phyloP scores from a whole-genome alignment of 2,329 filamentous ascomycete genomes.

The Cladosporium halotolerans region DNA sequence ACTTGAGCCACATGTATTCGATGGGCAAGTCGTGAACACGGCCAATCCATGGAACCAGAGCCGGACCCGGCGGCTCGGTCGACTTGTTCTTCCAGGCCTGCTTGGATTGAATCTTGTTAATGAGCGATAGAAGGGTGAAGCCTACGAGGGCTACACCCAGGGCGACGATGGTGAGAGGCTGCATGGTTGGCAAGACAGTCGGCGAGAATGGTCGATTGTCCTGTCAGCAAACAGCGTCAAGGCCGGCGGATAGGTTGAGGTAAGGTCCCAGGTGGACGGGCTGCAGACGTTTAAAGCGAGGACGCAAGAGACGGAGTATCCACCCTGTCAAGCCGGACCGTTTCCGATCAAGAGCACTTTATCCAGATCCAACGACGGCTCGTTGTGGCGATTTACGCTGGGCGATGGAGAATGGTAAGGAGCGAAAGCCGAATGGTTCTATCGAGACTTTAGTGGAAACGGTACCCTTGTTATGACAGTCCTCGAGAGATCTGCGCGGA shows the following conservation, averaged over 20 bases:
- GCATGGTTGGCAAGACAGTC: constrained; percentile 28
- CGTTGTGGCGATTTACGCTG: constrained; percentile 3
- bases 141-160: constrained; percentile 30
- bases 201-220: neutral
- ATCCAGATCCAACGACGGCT: constrained; percentile 1
- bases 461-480: constrained; percentile 8
- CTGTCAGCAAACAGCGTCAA: constrained; percentile 2
- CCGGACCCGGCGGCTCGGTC: constrained; percentile 36
- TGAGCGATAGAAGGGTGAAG: constrained; percentile 30
- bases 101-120: constrained; percentile 27
- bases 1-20: constrained; percentile 49
- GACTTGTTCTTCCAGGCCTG: constrained; percentile 31
- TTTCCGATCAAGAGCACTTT: constrained; percentile 4
- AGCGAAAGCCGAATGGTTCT: constrained; percentile 9
- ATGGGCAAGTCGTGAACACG: constrained; percentile 44
- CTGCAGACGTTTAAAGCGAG: constrained; percentile 3
- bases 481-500: constrained; percentile 5
- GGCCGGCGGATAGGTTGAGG: neutral
- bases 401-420: neutral
- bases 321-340: constrained; percentile 5
- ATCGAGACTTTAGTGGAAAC: constrained; percentile 10
- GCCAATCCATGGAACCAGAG: constrained; percentile 31
- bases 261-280: neutral
- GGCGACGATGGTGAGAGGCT: constrained; percentile 31
- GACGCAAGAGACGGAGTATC: constrained; percentile 1